Conservation (phyloP, 441 rosid species). For the Mallotus japonicus region DNA sequence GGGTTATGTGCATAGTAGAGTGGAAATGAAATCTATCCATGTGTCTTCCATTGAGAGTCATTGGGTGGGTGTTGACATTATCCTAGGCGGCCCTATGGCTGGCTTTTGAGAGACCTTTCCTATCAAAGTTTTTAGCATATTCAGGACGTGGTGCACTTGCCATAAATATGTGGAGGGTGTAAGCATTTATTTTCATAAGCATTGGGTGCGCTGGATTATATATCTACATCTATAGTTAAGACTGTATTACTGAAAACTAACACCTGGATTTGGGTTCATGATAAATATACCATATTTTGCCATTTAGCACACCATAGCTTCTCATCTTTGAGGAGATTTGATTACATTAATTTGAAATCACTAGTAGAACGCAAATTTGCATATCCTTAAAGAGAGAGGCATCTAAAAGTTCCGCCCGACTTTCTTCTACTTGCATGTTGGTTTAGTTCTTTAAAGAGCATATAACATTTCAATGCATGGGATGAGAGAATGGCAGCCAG, state of each 20-base stretch:
- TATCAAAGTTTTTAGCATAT: neutral
- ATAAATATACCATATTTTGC: neutral
- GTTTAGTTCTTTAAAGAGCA: too few relatives aligned
- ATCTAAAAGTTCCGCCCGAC: too few relatives aligned
- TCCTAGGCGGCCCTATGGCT: neutral
- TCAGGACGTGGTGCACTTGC: neutral
- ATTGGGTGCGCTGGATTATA: too few relatives aligned
- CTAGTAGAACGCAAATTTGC: neutral
- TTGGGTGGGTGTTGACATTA: conserved; percentile 1
- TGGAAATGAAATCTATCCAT: conserved; percentile 1
- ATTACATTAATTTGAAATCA: neutral
- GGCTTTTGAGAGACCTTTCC: conserved; percentile 6
- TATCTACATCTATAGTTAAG: too few relatives aligned
- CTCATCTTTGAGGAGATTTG: neutral
- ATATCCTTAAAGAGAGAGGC: too few relatives aligned
- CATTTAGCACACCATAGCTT: neutral
- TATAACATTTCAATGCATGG: neutral
- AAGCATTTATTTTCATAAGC: too few relatives aligned
- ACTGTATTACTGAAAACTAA: neutral
- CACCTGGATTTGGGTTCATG: neutral
- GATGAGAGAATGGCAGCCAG: neutral
- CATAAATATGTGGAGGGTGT: neutral
- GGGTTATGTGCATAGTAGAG: neutral
- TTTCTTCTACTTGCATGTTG: too few relatives aligned
- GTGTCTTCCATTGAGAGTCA: neutral